A percentile compares a stretch with the other conserved stretches of the same genome.
phyloP scores from a whole-genome alignment of 352 stramenopile species.

The Phytopythium chamaehyphon region DNA sequence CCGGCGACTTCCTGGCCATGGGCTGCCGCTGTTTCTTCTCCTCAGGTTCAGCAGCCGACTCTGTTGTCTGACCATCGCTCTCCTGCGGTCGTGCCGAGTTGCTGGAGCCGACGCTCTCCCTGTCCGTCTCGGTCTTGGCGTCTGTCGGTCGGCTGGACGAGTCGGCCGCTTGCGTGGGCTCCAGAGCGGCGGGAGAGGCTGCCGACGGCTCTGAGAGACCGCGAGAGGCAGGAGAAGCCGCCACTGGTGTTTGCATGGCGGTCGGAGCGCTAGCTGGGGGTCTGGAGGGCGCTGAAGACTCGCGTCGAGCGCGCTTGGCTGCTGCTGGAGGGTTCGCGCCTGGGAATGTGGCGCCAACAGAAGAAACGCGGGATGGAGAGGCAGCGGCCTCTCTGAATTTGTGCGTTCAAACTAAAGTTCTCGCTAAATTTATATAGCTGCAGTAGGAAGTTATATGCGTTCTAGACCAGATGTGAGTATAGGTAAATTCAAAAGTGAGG shows the following conservation, averaged over 20 bases:
- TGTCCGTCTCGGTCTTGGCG: conserved; percentile 7
- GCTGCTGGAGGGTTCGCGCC: background rate
- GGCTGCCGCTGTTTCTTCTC: background rate
- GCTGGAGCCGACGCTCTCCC: conserved; percentile 7
- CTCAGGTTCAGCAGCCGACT: background rate
- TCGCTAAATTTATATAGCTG: too few relatives aligned
- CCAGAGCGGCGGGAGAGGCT: background rate
- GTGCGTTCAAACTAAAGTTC: background rate
- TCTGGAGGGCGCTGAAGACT: background rate
- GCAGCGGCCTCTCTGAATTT: background rate
- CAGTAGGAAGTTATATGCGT: too few relatives aligned
- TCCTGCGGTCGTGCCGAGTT: background rate
- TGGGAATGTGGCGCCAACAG: conserved; percentile 1
- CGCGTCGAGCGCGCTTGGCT: too few relatives aligned
- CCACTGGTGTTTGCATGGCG: background rate
- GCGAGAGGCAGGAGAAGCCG: background rate
- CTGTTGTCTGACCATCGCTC: background rate
- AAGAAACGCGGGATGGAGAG: background rate
- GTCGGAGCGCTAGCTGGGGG: background rate
- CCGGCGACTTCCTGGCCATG: conserved; percentile 4
- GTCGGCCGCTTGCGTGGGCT: background rate
- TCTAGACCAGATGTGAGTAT: too few relatives aligned
- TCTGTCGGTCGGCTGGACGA: background rate
- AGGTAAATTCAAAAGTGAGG: too few relatives aligned
- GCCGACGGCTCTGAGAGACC: background rate